Base-by-base conservation (phyloP, 495 filamentous ascomycete genomes). In the Neurospora hispaniola region DNA sequence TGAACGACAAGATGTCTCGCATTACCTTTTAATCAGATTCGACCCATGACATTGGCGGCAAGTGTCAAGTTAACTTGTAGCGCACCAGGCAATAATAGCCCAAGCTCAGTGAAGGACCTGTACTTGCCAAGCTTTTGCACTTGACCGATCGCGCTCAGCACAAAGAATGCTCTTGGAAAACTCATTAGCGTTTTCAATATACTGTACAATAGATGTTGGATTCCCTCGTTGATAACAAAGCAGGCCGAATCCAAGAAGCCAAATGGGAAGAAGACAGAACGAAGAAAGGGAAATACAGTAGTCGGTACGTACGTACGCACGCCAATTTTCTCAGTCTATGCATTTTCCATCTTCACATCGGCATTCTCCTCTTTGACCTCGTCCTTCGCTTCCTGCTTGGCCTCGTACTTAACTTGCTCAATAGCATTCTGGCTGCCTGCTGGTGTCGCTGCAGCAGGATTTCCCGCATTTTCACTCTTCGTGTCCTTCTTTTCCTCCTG, bases 371-470 rank as follows among this genome's bases (percentile, higher is more conserved):
- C 69, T 42, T 75, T 76, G 4, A 76, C 75, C 12, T 78, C 76
- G 46, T 76, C 78, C 70, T 90, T 84, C 20, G 48, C 48, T 23
- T 72, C 72, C 12, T 71, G 73, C 69, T 75, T 76, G 3, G 76
- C 74, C 12, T 78, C 76, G 54, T 76, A 78, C 69, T 90, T 84
- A 84, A 91, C 54, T 66, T 35, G 54, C 54, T 66, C 27, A 14
- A 35, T 14, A 31, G 54, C 14, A 9, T 35, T 6, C 54, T 35
- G 27, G 31, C 14, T 66, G 4, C 20, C 48, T 59, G 48, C 48
- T 4, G 20, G 2, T 11, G 48, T 59, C 14, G 54, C 54, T 14
- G 27, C 27, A 66, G 54, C 54, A 66, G 54, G 14, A 8, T 16
- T 59, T 27, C 2, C 48, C 6, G 14, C 20, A 1, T 59, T 18